A percentile compares a stretch with the other conserved stretches of the same genome.
These are phyloP conservation scores for Colletotrichum neosansevieriae DNA, from an alignment of 2,329 filamentous ascomycete genomes.

Conservation along the genomic window DNA sequence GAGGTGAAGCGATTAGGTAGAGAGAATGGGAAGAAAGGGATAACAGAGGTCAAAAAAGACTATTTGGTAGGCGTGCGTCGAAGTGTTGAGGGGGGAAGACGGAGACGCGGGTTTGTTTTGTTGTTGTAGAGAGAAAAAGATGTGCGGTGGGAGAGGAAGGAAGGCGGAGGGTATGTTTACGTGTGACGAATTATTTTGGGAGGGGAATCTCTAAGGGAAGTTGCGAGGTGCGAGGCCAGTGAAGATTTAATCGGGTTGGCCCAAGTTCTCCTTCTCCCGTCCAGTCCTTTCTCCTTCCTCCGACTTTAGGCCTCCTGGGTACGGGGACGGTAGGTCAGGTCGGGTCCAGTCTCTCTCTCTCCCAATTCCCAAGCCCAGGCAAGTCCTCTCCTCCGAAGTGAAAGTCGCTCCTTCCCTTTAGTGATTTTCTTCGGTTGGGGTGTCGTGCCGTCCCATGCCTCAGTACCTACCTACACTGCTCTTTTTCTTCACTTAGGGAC, in stretches of 20 bases:
- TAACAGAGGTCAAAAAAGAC: conserved; percentile 19
- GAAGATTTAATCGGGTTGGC: conserved; percentile 41
- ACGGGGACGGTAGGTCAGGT: too few species aligned
- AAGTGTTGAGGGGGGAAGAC: conserved; percentile 21
- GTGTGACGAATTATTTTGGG: conserved; percentile 42
- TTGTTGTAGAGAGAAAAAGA: conserved; percentile 37
- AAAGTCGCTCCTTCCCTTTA: conserved; percentile 18
- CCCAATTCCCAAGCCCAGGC: neutral
- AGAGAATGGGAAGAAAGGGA: conserved; percentile 19
- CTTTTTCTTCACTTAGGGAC: neutral
- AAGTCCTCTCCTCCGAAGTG: neutral
- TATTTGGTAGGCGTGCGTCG: conserved; percentile 33
- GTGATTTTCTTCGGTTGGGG: conserved; percentile 32
- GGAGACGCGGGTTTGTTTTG: conserved; percentile 40
- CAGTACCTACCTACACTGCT: conserved; percentile 17
- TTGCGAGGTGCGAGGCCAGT: conserved; percentile 33
- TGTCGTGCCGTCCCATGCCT: conserved; percentile 10
- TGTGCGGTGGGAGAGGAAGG: conserved; percentile 37
- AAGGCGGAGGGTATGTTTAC: conserved; percentile 39
- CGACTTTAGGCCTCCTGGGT: too few species aligned
- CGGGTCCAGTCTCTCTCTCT: too few species aligned
- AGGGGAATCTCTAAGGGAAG: conserved; percentile 36
- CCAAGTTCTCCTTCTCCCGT: neutral
- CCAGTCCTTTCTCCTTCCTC: too few species aligned
- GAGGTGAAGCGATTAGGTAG: conserved; percentile 28